These are phyloP conservation scores for Plasmodium gaboni DNA, from an alignment of 169 alveolate species.

Conservation along the genomic window DNA sequence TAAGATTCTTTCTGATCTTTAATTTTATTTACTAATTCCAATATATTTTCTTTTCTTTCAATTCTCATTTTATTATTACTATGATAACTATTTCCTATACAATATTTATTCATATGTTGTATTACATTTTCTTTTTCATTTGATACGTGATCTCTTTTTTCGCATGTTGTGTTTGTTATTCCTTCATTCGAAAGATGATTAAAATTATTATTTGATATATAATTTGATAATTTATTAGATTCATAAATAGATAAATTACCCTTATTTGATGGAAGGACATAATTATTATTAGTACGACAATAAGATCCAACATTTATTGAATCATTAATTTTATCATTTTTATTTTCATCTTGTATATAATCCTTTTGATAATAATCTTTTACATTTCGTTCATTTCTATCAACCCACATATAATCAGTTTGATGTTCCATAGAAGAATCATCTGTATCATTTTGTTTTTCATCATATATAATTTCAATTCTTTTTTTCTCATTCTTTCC, in stretches of 20 bases:
- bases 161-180: neutral
- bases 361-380: too few relatives aligned
- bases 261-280: neutral
- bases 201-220: neutral
- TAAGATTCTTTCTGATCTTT: constrained; percentile 69
- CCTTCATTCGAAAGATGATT: neutral
- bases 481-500: constrained; percentile 45
- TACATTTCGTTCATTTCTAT: too few relatives aligned
- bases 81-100: neutral
- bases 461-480: constrained; percentile 51
- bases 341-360: neutral
- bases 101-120: neutral
- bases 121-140: neutral
- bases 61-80: too few relatives aligned
- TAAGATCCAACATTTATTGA: neutral
- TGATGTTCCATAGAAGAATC: neutral
- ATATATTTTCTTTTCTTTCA: constrained; percentile 8
- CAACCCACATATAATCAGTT: too few relatives aligned
- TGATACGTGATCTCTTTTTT: neutral
- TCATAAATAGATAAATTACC: neutral
- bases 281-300: neutral
- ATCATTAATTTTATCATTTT: neutral
- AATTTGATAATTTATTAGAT: too few relatives aligned
- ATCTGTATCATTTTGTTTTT: neutral
- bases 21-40: constrained; percentile 17